These are phyloP conservation scores for Halophytophthora batemanensis DNA, from an alignment of 352 stramenopile genomes.

Conservation along the genomic window DNA sequence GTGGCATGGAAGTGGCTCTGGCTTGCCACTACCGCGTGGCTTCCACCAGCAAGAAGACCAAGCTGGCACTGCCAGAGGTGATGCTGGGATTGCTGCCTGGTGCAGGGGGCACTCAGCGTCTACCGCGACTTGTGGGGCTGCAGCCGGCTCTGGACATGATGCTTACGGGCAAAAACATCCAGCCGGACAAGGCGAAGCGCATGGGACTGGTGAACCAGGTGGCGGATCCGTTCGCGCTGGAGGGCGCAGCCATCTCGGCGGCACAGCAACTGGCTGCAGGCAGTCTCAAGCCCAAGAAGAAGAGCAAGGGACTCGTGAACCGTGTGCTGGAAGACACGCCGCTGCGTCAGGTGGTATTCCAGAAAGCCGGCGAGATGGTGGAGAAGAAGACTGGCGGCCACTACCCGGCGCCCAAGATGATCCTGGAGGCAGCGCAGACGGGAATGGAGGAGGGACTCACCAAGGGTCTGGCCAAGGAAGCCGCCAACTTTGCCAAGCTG, in stretches of 20 bases:
- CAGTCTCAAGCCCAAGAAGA: slow-evolving; percentile 92
- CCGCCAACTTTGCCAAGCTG: slow-evolving; percentile 95
- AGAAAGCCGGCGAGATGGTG: slow-evolving; percentile 95
- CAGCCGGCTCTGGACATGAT: slow-evolving; percentile 96
- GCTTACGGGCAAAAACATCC: slow-evolving; percentile 96
- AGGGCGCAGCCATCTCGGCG: slow-evolving; percentile 88
- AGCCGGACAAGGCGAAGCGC: slow-evolving; percentile 95
- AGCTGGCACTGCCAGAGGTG: slow-evolving; percentile 96
- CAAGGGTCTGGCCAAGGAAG: slow-evolving; percentile 91
- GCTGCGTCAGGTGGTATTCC: slow-evolving; percentile 91
- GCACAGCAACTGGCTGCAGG: slow-evolving; percentile 89
- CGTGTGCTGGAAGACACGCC: slow-evolving; percentile 94
- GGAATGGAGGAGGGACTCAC: slow-evolving; percentile 78
- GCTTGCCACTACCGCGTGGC: slow-evolving; percentile 98
- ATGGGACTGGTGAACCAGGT: slow-evolving; percentile 97
- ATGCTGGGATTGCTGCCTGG: slow-evolving; percentile 97
- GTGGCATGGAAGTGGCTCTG: slow-evolving; percentile 96
- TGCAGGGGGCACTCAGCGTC: slow-evolving; percentile 96
- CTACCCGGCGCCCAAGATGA: slow-evolving; percentile 95
- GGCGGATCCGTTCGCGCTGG: slow-evolving; percentile 87
- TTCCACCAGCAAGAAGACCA: slow-evolving; percentile 94
- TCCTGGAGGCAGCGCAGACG: slow-evolving; percentile 90
- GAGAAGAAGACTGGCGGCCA: slow-evolving; percentile 97
- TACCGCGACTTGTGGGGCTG: slow-evolving; percentile 93
- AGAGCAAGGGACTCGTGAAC: slow-evolving; percentile 83